Evolutionary conservation across 225 moss, liverwort and hornwort species (phyloP).

Genomic region (Asterella californica): DNA sequence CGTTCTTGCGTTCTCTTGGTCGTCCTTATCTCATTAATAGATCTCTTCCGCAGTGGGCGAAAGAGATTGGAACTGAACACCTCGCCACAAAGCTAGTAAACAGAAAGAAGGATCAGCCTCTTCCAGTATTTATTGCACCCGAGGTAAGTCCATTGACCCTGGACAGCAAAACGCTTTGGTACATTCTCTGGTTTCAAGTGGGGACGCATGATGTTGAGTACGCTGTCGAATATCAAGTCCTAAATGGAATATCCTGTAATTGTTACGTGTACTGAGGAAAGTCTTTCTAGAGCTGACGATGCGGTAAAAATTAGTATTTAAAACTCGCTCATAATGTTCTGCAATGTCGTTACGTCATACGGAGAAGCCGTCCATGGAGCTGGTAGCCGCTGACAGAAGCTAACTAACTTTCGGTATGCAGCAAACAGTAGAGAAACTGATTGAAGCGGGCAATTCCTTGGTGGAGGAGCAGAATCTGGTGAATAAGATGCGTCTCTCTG

Average conservation of each 20-base stretch:
- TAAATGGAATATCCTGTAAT: too few relatives aligned
- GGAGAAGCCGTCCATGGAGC: not conserved
- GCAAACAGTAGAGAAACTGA: slow-evolving; percentile 71
- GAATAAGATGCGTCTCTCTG: slow-evolving; percentile 80
- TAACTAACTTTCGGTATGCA: slow-evolving; percentile 21
- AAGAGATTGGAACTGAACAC: slow-evolving; percentile 64
- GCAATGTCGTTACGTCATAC: not conserved
- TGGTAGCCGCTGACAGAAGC: not conserved
- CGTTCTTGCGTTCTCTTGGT: not conserved
- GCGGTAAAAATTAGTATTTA: too few relatives aligned
- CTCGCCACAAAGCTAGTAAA: slow-evolving; percentile 60
- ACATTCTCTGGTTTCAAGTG: not conserved
- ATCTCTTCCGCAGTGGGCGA: slow-evolving; percentile 60
- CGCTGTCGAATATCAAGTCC: too few relatives aligned
- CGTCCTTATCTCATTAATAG: not conserved
- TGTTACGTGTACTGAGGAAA: too few relatives aligned
- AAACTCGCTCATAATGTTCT: not conserved
- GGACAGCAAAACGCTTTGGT: not conserved
- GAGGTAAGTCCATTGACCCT: slow-evolving; percentile 39
- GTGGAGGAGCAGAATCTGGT: slow-evolving; percentile 75
- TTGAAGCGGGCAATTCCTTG: slow-evolving; percentile 71
- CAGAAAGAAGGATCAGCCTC: slow-evolving; percentile 50
- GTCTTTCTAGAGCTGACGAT: too few relatives aligned
- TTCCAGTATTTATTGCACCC: slow-evolving; percentile 73
- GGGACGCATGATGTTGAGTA: too few relatives aligned